These are phyloP conservation scores for Penicillium concentricum DNA, from an alignment of 2,329 filamentous ascomycete species.

Conservation along the genomic window DNA sequence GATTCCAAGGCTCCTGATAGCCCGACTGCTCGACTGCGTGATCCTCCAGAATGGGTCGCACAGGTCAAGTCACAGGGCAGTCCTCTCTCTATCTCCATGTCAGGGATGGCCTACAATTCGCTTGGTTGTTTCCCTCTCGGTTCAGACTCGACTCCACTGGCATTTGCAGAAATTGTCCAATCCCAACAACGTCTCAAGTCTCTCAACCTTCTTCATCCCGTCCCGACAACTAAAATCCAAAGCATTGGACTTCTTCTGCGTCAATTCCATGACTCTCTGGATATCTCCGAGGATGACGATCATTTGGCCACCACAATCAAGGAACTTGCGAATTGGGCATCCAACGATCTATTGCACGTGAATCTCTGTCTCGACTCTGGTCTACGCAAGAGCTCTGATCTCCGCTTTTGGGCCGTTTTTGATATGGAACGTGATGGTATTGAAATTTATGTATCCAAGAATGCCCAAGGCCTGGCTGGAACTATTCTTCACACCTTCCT, in stretches of 20 bases:
- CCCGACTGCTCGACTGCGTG: conserved; percentile 18
- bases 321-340: conserved; percentile 30
- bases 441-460: conserved; percentile 46
- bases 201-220: conserved; percentile 43
- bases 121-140: conserved; percentile 52
- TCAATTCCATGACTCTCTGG: conserved; percentile 31
- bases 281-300: conserved; percentile 18
- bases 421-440: conserved; percentile 34
- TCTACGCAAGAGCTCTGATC: conserved; percentile 36
- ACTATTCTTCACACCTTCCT: conserved; percentile 49
- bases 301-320: conserved; percentile 30
- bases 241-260: conserved; percentile 33
- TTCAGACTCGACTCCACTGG: conserved; percentile 39
- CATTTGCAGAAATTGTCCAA: conserved; percentile 47
- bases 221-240: conserved; percentile 35
- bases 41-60: conserved; percentile 35
- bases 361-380: conserved; percentile 44
- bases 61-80: conserved; percentile 34
- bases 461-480: conserved; percentile 43
- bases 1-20: conserved; percentile 4
- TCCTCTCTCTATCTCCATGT: conserved; percentile 40
- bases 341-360: conserved; percentile 31
- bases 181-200: conserved; percentile 46
- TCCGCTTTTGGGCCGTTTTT: conserved; percentile 45
- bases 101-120: conserved; percentile 38